Percentiles rank a stretch among this genome's conserved stretches.
phyloP scores from a whole-genome alignment of 1,284 basidiomycete genomes.

The Testicularia cyperi region DNA sequence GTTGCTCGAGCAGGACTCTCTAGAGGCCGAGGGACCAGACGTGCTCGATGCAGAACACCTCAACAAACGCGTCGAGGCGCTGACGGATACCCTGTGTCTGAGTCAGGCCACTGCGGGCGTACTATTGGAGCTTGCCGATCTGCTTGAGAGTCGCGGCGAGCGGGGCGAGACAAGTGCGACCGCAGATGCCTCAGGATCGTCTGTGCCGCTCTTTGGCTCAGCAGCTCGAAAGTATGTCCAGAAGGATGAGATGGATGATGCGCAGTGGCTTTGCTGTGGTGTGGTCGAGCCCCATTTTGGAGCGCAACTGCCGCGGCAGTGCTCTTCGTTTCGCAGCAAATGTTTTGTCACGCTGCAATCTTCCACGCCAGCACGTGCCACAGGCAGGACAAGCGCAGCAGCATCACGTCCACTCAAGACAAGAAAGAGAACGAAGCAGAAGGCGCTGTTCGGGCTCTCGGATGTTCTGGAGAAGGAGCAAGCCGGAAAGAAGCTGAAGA shows the following conservation, averaged over 20 bases:
- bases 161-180: no score
- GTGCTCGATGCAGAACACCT: slow-evolving; percentile 25
- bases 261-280: slow-evolving; percentile 51
- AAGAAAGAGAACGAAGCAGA: no score
- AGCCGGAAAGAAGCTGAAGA: slow-evolving; percentile 15
- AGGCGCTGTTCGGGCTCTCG: slow-evolving; percentile 2
- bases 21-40: slow-evolving; percentile 13
- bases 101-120: slow-evolving; percentile 23
- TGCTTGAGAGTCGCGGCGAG: no score
- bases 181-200: no score
- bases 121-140: slow-evolving; percentile 13
- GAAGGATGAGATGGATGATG: slow-evolving; percentile 51
- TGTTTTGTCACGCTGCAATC: slow-evolving; percentile 48
- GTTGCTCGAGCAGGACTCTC: slow-evolving; percentile 10
- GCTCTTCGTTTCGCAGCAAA: slow-evolving; percentile 43
- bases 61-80: slow-evolving; percentile 30
- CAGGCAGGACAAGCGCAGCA: slow-evolving; percentile 2
- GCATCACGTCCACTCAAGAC: slow-evolving; percentile 10
- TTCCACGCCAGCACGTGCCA: slow-evolving; percentile 22
- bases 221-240: slow-evolving; percentile 24
- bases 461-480: slow-evolving; percentile 33
- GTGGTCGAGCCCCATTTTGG: slow-evolving; percentile 48
- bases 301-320: slow-evolving; percentile 37
- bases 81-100: slow-evolving; percentile 37
- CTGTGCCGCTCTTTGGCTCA: slow-evolving; percentile 32